These are phyloP conservation scores for Tuber borchii DNA, from an alignment of 495 filamentous ascomycete genomes.

Conservation along the genomic window DNA sequence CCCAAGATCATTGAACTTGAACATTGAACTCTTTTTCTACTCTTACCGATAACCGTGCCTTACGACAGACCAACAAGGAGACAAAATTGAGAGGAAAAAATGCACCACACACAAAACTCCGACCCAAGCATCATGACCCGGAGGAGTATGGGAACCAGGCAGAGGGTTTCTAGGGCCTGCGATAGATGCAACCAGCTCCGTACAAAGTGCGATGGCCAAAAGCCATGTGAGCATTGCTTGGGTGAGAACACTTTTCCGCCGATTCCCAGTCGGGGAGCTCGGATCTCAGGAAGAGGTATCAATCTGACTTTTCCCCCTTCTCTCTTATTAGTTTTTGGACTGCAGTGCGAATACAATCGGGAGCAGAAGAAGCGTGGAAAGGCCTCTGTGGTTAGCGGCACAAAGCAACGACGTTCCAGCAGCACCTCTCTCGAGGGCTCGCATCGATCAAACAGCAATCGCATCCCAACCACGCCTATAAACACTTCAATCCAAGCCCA, in stretches of 20 bases:
- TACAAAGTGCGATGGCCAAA: conserved; percentile 88
- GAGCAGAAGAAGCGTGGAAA: conserved; percentile 92
- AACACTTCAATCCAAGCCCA: conserved; percentile 18
- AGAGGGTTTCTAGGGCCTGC: conserved; percentile 44
- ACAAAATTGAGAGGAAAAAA: background rate
- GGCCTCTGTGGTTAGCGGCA: conserved; percentile 52
- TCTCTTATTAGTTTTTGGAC: conserved; percentile 62
- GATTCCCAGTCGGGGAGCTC: background rate
- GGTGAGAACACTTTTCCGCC: conserved; percentile 49
- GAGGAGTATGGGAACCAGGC: conserved; percentile 35
- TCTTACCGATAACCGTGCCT: background rate
- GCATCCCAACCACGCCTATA: conserved; percentile 19
- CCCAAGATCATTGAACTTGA: background rate
- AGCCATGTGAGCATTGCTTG: conserved; percentile 85
- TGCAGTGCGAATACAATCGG: conserved; percentile 82
- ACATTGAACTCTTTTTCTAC: background rate
- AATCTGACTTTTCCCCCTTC: conserved; percentile 34
- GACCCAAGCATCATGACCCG: conserved; percentile 30
- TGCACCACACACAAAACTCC: conserved; percentile 7
- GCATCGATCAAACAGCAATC: conserved; percentile 5
- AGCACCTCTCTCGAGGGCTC: conserved; percentile 25
- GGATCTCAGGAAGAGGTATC: background rate
- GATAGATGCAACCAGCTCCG: conserved; percentile 92
- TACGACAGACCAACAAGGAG: background rate
- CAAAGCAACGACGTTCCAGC: conserved; percentile 31